phyloP scores from a whole-genome alignment of 2,329 filamentous ascomycete species.

The Nothomitra cinnamomea region DNA sequence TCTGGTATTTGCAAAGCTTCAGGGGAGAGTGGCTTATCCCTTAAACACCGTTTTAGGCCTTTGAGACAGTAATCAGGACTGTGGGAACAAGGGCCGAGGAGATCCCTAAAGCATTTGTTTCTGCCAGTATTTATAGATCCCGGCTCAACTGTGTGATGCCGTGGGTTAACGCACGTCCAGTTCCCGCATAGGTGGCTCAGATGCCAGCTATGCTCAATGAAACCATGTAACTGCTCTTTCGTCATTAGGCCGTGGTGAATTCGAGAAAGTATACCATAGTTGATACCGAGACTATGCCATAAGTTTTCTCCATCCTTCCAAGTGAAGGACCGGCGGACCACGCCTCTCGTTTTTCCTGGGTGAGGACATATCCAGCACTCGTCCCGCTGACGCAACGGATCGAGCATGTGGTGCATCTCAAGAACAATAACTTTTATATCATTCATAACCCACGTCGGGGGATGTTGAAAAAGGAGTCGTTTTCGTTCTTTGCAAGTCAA shows the following conservation, averaged over 20 bases:
- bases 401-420: neutral
- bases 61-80: constrained; percentile 14
- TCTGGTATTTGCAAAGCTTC: too few species aligned
- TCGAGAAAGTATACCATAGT: constrained; percentile 15
- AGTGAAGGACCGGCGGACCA: neutral
- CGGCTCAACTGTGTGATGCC: constrained; percentile 16
- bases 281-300: constrained; percentile 5
- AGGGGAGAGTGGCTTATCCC: too few species aligned
- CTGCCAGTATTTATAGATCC: constrained; percentile 13
- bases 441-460: neutral
- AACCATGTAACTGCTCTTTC: constrained; percentile 15
- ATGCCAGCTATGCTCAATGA: constrained; percentile 16
- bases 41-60: constrained; percentile 4
- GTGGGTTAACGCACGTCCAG: constrained; percentile 18
- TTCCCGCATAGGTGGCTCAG: constrained; percentile 19
- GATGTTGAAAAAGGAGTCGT: neutral
- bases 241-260: constrained; percentile 12
- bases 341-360: neutral
- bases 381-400: neutral
- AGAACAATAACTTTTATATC: neutral
- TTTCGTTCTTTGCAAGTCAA: neutral
- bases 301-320: neutral
- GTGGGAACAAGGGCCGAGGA: constrained; percentile 12
- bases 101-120: constrained; percentile 16
- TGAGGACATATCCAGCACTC: neutral